These are phyloP conservation scores for Moelleriella libera DNA, from an alignment of 2,329 filamentous ascomycete genomes.

Conservation along the genomic window DNA sequence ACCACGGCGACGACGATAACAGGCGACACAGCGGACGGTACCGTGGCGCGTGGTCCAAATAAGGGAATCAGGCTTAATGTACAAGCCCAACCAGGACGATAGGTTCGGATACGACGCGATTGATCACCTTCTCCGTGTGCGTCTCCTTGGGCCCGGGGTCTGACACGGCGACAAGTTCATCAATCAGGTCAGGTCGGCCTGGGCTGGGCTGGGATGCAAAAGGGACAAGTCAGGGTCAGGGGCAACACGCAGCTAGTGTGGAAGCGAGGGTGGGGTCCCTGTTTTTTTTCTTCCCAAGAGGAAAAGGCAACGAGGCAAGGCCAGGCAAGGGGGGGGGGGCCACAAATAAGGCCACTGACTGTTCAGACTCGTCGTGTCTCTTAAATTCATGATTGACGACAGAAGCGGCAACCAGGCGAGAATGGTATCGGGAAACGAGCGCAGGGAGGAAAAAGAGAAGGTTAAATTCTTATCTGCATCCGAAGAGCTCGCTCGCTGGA, in stretches of 20 bases:
- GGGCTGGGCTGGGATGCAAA: neutral
- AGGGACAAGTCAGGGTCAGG: neutral
- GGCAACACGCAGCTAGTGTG: neutral
- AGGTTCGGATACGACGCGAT: neutral
- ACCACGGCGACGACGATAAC: no score
- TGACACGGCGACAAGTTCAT: neutral
- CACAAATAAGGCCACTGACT: neutral
- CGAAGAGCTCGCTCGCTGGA: no score
- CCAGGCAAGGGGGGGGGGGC: neutral
- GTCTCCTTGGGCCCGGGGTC: neutral
- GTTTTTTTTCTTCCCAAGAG: neutral
- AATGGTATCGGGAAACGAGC: no score
- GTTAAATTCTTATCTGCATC: no score
- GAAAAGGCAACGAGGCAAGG: neutral
- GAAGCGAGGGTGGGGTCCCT: neutral
- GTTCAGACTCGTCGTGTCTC: no score
- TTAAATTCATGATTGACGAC: no score
- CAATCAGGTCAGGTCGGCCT: neutral
- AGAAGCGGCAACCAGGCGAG: no score
- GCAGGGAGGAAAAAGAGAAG: no score
- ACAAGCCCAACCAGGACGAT: neutral
- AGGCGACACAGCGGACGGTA: neutral
- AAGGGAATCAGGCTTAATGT: neutral
- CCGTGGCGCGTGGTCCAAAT: neutral
- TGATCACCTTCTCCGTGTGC: neutral